Evolutionary conservation across 257 asterid species (phyloP), one percentile per base, ranked within the genome.

Genomic region (Solanum medicagineum): DNA sequence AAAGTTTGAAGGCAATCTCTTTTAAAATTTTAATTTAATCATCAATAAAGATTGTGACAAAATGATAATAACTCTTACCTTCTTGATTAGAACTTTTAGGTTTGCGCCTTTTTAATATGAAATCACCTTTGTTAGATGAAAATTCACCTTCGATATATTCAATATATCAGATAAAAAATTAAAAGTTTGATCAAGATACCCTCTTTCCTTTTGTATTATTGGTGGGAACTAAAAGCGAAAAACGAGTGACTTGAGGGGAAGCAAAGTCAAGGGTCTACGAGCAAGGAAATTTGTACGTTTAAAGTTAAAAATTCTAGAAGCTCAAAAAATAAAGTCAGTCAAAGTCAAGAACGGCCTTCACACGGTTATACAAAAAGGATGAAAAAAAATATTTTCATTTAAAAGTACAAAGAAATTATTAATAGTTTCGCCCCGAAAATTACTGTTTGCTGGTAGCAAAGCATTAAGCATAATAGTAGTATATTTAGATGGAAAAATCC

Each of bases 191-290:
- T 59, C 1, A n/a, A n/a, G 24, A 10, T 59, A 3, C 66, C 7
- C 29, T 10, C 4, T 59, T 15, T 4, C 10, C n/a, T 59, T 32
- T 8, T 47, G 14, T 22, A 22, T 2, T 74, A 6, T 14, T 22
- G 22, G 11, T 75, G 22, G 60, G 13, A 47, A 29, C 15, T 66
- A 29, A 32, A 75, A 75, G 45, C 59, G 22, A 24, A 75, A 75
- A 75, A 75, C 44, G 22, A 75, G 45, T 49, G 62, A 49, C 44
- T 11, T 49, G 8, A 14, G 44, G 24, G 22, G 44, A 75, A 49
- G 59, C 62, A 47, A 74, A 74, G 81, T 74, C 81, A 74, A 74
- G 81, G 40, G 81, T 75, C 81, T 74, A n/a, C 42, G 7, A 22
- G 81, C 42, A 22, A 8, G n/a, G 19, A 73, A 44, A 20, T 20